phyloP scores from a whole-genome alignment of 164 flowering plant genomes.

The Dillenia turbinata region DNA sequence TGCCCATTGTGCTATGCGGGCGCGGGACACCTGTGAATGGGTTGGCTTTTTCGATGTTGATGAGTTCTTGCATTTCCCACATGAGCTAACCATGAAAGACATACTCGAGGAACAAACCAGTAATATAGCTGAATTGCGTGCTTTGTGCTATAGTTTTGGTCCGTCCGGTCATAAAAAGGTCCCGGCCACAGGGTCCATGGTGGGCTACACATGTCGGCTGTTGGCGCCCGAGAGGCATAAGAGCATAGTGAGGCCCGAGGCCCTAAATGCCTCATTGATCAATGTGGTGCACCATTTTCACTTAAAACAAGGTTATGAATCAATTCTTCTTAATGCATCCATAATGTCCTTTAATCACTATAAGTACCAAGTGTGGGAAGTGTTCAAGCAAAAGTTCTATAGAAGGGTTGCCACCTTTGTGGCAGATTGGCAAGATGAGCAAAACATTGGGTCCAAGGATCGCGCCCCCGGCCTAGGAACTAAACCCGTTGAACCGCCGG shows the following conservation, averaged over 20 bases:
- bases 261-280: constrained; percentile 48
- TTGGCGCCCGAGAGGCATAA: constrained; percentile 66
- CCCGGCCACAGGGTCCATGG: constrained; percentile 58
- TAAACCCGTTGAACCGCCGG: constrained; percentile 56
- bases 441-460: constrained; percentile 76
- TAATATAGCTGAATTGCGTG: constrained; percentile 44
- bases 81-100: constrained; percentile 18
- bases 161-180: constrained; percentile 58
- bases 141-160: constrained; percentile 63
- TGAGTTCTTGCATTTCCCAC: constrained; percentile 58
- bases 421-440: constrained; percentile 68
- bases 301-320: constrained; percentile 32
- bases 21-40: constrained; percentile 60
- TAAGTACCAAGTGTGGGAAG: constrained; percentile 93
- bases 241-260: constrained; percentile 68
- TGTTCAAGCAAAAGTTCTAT: constrained; percentile 70
- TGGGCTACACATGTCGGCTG: constrained; percentile 74
- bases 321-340: constrained; percentile 26
- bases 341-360: constrained; percentile 70
- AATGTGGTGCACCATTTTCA: constrained; percentile 91
- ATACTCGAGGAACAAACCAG: constrained; percentile 29
- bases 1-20: constrained; percentile 69
- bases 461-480: constrained; percentile 89
- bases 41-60: constrained; percentile 87
- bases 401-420: constrained; percentile 88